Evolutionary conservation across 2,329 filamentous ascomycete genomes (phyloP).

Genomic region (Clonostachys chloroleuca): DNA sequence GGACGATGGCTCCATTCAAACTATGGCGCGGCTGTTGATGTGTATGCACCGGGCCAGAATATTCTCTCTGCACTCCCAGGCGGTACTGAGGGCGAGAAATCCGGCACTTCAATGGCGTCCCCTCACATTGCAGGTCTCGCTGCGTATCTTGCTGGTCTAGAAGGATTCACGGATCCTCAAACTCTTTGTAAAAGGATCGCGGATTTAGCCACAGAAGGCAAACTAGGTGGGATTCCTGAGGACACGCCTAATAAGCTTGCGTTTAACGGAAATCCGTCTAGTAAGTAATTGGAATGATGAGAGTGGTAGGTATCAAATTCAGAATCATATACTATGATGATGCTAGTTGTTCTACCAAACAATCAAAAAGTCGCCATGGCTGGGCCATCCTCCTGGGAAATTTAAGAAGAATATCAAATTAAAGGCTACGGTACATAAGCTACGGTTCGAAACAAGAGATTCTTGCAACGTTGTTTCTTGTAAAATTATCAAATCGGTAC

Average conservation of each 20-base stretch:
- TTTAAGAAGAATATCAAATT: too few relatives aligned
- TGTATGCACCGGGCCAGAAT: conserved; percentile 41
- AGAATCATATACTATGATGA: too few relatives aligned
- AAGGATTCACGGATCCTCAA: conserved; percentile 30
- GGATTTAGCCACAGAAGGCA: conserved; percentile 30
- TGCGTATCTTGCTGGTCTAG: conserved; percentile 37
- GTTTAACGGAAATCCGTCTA: conserved; percentile 40
- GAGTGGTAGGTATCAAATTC: too few relatives aligned
- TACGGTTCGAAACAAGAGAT: too few relatives aligned
- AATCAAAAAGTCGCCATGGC: too few relatives aligned
- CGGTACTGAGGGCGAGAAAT: conserved; percentile 28
- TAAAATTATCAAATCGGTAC: too few relatives aligned
- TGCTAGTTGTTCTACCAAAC: too few relatives aligned
- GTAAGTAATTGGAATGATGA: too few relatives aligned
- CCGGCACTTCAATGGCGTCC: conserved; percentile 34
- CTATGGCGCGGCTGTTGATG: conserved; percentile 39
- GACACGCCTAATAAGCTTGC: conserved; percentile 47
- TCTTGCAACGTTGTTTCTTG: too few relatives aligned
- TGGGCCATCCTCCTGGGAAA: too few relatives aligned
- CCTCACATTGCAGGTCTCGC: conserved; percentile 32
- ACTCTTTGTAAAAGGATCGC: conserved; percentile 42
- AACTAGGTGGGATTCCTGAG: conserved; percentile 30
- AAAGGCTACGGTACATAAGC: too few relatives aligned
- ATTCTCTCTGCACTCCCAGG: conserved; percentile 40
- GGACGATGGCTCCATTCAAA: conserved; percentile 41